phyloP scores from a whole-genome alignment of 176 grass and related monocot genomes.

The Aegilops longissima region DNA sequence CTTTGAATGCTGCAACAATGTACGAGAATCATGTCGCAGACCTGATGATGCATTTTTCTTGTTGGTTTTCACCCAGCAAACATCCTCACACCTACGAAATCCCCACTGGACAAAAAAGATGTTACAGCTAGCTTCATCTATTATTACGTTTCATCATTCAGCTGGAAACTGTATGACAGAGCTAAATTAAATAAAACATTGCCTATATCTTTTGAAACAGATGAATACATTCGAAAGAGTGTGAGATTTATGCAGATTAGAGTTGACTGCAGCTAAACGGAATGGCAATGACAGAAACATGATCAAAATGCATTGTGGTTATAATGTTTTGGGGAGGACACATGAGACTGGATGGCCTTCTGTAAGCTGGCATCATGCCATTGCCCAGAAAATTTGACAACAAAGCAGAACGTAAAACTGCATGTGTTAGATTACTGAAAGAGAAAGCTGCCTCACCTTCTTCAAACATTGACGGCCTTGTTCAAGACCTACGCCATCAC shows the following conservation, averaged over 20 bases:
- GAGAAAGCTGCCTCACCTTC: conserved; percentile 53
- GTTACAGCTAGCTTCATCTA: conserved; percentile 16
- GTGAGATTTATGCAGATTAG: not conserved
- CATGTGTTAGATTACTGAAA: not conserved
- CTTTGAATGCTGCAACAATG: conserved; percentile 93
- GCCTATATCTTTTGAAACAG: conserved; percentile 20
- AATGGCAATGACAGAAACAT: conserved; percentile 32
- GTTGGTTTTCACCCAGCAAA: conserved; percentile 98
- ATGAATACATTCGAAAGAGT: not conserved
- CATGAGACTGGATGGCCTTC: conserved; percentile 29
- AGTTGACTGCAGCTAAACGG: not conserved
- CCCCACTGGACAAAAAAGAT: conserved; percentile 70
- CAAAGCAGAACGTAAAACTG: conserved; percentile 19
- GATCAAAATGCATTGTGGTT: conserved; percentile 34
- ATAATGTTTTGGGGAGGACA: conserved; percentile 45
- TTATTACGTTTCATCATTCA: conserved; percentile 7
- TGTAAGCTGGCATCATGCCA: conserved; percentile 19
- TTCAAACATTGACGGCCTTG: conserved; percentile 90
- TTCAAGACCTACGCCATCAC: conserved; percentile 95
- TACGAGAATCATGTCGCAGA: conserved; percentile 87
- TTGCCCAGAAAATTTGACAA: not conserved
- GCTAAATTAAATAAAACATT: conserved; percentile 20
- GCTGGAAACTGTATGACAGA: conserved; percentile 28
- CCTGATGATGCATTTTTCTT: conserved; percentile 87
- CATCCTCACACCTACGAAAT: conserved; percentile 94